Conservation (phyloP, 2,329 filamentous ascomycete species). For the Penicillium sp. region DNA sequence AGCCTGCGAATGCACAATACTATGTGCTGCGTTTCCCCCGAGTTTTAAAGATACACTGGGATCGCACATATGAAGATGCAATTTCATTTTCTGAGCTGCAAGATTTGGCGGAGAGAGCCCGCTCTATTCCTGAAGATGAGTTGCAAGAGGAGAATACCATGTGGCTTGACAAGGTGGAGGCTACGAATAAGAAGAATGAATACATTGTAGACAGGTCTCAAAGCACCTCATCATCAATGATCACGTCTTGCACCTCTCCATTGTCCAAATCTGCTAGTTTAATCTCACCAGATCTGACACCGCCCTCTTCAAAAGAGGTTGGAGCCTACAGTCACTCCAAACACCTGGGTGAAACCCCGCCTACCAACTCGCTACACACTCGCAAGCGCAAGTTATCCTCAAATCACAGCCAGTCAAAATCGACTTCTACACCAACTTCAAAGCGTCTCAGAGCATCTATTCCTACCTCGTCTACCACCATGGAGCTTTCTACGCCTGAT, state of each 20-base stretch:
- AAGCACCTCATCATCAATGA: slow-evolving; percentile 20
- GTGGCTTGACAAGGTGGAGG: slow-evolving; percentile 61
- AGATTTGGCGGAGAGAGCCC: slow-evolving; percentile 57
- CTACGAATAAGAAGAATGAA: slow-evolving; percentile 39
- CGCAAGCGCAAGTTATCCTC: slow-evolving; percentile 4
- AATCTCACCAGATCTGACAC: neutral
- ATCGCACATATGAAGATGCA: slow-evolving; percentile 66
- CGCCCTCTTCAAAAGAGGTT: neutral
- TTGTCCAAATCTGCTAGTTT: neutral
- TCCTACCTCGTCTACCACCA: neutral
- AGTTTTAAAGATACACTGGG: slow-evolving; percentile 72
- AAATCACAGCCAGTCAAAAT: neutral
- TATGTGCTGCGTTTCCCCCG: slow-evolving; percentile 74
- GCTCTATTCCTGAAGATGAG: slow-evolving; percentile 46
- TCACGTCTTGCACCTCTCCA: slow-evolving; percentile 14
- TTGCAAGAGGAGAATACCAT: slow-evolving; percentile 58
- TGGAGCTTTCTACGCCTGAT: slow-evolving; percentile 4
- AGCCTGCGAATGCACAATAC: slow-evolving; percentile 63
- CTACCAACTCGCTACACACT: neutral
- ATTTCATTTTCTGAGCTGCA: slow-evolving; percentile 69
- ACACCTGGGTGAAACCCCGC: neutral
- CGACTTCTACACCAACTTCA: neutral
- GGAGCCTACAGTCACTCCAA: neutral
- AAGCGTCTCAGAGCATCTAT: slow-evolving; percentile 1
- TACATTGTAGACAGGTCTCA: slow-evolving; percentile 25